A percentile compares a stretch with the other conserved stretches of the same genome.
Evolutionary conservation across 2,329 filamentous ascomycete species (phyloP).

Genomic region (Tympanopsis confertula): DNA sequence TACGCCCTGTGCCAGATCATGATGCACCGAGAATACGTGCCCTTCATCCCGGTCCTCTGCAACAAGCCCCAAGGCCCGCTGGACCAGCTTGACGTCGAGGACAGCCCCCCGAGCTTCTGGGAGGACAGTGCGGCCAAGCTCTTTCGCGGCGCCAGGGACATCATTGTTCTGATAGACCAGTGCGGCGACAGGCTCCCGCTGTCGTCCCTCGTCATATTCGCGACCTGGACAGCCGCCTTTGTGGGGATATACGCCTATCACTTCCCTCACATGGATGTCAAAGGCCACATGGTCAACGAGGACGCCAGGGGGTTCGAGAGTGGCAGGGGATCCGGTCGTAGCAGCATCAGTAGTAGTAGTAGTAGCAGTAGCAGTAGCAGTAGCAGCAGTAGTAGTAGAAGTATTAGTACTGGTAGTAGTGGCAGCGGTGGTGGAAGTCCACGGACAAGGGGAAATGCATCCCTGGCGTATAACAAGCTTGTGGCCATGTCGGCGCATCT

Average conservation of each 20-base stretch:
- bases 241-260: slow-evolving; percentile 53
- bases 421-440: slow-evolving; percentile 14
- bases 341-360: too few relatives aligned
- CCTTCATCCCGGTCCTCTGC: slow-evolving; percentile 41
- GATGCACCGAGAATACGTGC: slow-evolving; percentile 57
- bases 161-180: slow-evolving; percentile 52
- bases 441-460: slow-evolving; percentile 28
- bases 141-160: slow-evolving; percentile 50
- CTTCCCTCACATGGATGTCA: slow-evolving; percentile 58
- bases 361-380: too few relatives aligned
- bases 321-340: too few relatives aligned
- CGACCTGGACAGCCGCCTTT: slow-evolving; percentile 56
- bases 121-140: slow-evolving; percentile 46
- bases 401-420: slow-evolving; percentile 10
- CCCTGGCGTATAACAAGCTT: slow-evolving; percentile 35
- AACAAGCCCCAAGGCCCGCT: slow-evolving; percentile 38
- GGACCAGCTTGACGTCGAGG: slow-evolving; percentile 41
- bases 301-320: too few relatives aligned
- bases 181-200: slow-evolving; percentile 52
- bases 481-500: slow-evolving; percentile 36
- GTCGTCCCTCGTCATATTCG: slow-evolving; percentile 56
- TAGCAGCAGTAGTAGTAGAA: too few relatives aligned
- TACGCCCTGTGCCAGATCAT: slow-evolving; percentile 55
- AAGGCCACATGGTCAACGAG: slow-evolving; percentile 34
- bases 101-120: slow-evolving; percentile 46